These are phyloP conservation scores for Rauvolfia tetraphylla DNA, from an alignment of 257 asterid genomes.

Conservation along the genomic window DNA sequence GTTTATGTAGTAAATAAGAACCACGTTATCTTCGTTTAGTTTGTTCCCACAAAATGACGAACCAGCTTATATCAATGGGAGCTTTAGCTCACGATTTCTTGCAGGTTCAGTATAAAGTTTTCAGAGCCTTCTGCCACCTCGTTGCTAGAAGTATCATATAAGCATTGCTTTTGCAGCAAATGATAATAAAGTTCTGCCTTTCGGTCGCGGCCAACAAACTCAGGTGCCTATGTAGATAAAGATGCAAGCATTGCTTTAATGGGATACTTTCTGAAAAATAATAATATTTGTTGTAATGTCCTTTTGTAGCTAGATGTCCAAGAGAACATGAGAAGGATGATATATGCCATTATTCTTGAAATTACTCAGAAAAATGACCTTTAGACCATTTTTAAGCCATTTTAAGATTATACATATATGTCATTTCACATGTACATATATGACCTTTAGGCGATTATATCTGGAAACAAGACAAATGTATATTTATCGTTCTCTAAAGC, in stretches of 20 bases:
- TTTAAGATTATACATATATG: too few relatives aligned
- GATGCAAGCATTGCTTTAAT: neutral
- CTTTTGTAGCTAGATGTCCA: neutral
- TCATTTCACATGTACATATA: too few relatives aligned
- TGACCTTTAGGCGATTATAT: too few relatives aligned
- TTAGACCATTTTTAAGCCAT: too few relatives aligned
- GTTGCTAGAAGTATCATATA: neutral
- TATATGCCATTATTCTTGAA: neutral
- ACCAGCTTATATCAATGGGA: constrained; percentile 17
- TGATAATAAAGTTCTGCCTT: neutral
- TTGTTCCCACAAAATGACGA: constrained; percentile 31
- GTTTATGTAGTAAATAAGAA: constrained; percentile 16
- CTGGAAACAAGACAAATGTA: too few relatives aligned
- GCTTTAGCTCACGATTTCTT: constrained; percentile 26
- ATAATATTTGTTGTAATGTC: neutral
- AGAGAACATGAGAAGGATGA: neutral
- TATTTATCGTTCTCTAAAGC: too few relatives aligned
- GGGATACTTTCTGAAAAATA: neutral
- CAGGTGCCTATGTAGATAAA: neutral
- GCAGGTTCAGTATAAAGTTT: neutral
- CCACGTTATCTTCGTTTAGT: constrained; percentile 31
- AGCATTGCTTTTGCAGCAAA: neutral
- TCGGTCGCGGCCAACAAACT: neutral
- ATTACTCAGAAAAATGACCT: neutral
- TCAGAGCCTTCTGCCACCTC: neutral